Evolutionary conservation across 176 grass and related monocot genomes (phyloP), one percentile per base, ranked within the genome.

Genomic region (Oropetium thomaeum): DNA sequence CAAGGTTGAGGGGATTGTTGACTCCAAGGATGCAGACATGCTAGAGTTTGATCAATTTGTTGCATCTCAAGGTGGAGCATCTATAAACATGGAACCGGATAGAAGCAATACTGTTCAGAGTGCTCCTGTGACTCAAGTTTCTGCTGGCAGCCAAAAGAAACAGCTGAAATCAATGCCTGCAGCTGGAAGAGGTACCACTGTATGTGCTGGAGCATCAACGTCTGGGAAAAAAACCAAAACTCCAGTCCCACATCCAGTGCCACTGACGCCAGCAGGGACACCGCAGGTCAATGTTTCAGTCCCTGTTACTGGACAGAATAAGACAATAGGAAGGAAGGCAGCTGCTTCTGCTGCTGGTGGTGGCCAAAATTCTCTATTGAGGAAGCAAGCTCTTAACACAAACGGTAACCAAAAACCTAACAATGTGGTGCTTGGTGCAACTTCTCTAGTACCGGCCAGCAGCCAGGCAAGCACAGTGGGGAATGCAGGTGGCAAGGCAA

Each of bases 41-140:
- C 26, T 89, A 58, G 87, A 89, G 52, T 85, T 89, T 71, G 87
- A 89, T 85, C 49, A 53, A 44, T 89, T 31, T 81, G 87, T 89
- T 49, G 78, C 87, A 44, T 68, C 87, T 62, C 72, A 89, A 65
- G 70, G 79, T 59, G 74, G 79, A 51, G 74, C 66, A 51, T 65
- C 49, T 22, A 43, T 67, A 28, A 81, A 76, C 70, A 40, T 58
- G 19, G 69, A 74, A 60, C n/a, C 62, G 27, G 82, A 85, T 81
- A 77, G 43, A 68, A 65, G 51, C 27, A 78, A 75, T 27, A 27
- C 26, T 59, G 69, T 35, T 57, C 58, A 58, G 22, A 68, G 62
- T 82, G 79, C 69, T 86, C 58, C 62, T 8, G 34, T 37, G 29
- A 49, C 44, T 74, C 79, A 75, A 74, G 54, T 28, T 62, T 25